Evolutionary conservation across 768 basidiomycete genomes (phyloP).

Genomic region (Rhodocollybia butyracea): DNA sequence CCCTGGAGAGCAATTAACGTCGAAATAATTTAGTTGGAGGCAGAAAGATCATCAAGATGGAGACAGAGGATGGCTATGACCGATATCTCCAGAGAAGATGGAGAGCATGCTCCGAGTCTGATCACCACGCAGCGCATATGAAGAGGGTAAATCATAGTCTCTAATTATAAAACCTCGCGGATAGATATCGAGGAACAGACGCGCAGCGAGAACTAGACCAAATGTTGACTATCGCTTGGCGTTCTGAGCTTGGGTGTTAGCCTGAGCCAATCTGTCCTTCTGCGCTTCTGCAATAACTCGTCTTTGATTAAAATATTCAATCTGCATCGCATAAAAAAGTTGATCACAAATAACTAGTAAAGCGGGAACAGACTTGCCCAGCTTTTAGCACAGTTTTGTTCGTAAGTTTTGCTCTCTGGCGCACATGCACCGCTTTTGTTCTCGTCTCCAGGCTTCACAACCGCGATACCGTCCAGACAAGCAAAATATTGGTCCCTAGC

Average conservation of each 20-base stretch:
- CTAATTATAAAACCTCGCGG: not conserved
- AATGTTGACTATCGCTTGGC: conserved; percentile 19
- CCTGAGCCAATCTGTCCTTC: conserved; percentile 61
- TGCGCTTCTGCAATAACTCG: conserved; percentile 79
- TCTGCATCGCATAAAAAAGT: conserved; percentile 42
- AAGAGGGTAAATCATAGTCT: not conserved
- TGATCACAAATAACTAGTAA: not conserved
- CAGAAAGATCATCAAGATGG: not conserved
- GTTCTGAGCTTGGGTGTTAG: conserved; percentile 31
- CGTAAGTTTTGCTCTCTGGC: conserved; percentile 56
- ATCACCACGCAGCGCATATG: not conserved
- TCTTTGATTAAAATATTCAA: conserved; percentile 93
- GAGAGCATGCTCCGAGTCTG: not conserved
- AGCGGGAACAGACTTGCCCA: conserved; percentile 58
- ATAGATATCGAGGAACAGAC: not conserved
- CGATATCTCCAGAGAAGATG: not conserved
- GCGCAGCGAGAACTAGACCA: not conserved
- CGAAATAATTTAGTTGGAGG: not conserved
- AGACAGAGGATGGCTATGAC: conserved; percentile 6
- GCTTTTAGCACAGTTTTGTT: conserved; percentile 77
- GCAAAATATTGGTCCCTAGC: conserved; percentile 78
- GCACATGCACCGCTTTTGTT: conserved; percentile 53
- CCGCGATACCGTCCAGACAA: conserved; percentile 69
- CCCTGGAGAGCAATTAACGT: not conserved
- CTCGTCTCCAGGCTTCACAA: conserved; percentile 71